A percentile compares a stretch with the other conserved stretches of the same genome.
Conservation (phyloP, 331 rosid species). For the Stylosanthes scabra region DNA sequence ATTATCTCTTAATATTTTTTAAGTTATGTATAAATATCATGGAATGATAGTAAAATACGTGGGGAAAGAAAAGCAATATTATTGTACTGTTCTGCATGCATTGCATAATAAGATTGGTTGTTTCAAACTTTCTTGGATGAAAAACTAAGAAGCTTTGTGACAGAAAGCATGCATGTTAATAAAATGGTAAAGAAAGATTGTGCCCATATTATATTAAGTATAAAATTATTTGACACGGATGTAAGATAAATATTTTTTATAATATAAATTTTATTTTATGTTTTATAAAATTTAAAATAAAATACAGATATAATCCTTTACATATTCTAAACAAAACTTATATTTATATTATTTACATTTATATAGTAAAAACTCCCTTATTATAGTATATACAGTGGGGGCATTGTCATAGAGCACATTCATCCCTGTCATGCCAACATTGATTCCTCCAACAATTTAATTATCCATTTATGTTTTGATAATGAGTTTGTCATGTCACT, state of each 20-base stretch:
- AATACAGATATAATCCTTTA: too few relatives aligned
- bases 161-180: constrained; percentile 2
- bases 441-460: background rate
- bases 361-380: too few relatives aligned
- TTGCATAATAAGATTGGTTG: constrained; percentile 6
- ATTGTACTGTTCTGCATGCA: background rate
- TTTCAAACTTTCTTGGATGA: constrained; percentile 13
- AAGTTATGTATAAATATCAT: too few relatives aligned
- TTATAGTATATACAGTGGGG: too few relatives aligned
- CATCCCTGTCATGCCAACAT: constrained; percentile 32
- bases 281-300: too few relatives aligned
- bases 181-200: constrained; percentile 35
- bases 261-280: too few relatives aligned
- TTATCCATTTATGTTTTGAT: background rate
- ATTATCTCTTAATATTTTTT: background rate
- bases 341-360: background rate
- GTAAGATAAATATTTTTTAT: too few relatives aligned
- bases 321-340: too few relatives aligned
- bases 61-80: too few relatives aligned
- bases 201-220: constrained; percentile 18
- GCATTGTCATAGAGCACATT: constrained; percentile 36
- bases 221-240: too few relatives aligned
- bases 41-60: too few relatives aligned
- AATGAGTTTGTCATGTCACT: constrained; percentile 24
- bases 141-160: background rate